phyloP scores from a whole-genome alignment of 306 rosid species.

The Sicyos edulis region DNA sequence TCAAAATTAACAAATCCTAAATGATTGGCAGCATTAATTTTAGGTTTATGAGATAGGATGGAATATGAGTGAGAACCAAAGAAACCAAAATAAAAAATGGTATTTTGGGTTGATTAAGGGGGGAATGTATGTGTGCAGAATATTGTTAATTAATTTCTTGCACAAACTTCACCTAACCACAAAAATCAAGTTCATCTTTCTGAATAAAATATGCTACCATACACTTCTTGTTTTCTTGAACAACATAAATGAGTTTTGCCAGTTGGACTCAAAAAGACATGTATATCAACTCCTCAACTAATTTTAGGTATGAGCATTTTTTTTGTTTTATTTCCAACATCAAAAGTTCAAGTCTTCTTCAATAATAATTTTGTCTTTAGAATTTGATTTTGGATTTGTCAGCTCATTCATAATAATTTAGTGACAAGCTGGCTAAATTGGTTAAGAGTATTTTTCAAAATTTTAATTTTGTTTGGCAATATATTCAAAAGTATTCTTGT shows the following conservation, averaged over 20 bases:
- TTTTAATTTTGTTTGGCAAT: no score
- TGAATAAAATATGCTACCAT: background rate
- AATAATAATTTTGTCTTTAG: background rate
- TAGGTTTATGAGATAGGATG: background rate
- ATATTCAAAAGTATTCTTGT: no score
- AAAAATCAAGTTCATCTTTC: background rate
- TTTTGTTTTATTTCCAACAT: background rate
- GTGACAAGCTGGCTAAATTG: no score
- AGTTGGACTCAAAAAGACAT: background rate
- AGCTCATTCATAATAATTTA: no score
- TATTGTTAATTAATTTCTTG: background rate
- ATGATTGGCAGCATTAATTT: background rate
- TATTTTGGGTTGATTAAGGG: background rate
- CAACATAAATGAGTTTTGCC: background rate
- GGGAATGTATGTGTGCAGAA: slow-evolving; percentile 1
- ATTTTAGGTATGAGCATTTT: background rate
- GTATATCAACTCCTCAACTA: background rate
- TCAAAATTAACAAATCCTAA: background rate
- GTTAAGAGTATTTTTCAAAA: no score
- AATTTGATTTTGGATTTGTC: background rate
- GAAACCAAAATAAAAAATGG: background rate
- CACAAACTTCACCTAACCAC: slow-evolving; percentile 7
- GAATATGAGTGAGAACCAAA: background rate
- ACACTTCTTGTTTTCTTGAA: background rate
- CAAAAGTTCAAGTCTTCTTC: background rate